Percentiles rank a stretch among this genome's conserved stretches.
phyloP scores from a whole-genome alignment of 495 filamentous ascomycete genomes.

The Trichoderma asperelloides region DNA sequence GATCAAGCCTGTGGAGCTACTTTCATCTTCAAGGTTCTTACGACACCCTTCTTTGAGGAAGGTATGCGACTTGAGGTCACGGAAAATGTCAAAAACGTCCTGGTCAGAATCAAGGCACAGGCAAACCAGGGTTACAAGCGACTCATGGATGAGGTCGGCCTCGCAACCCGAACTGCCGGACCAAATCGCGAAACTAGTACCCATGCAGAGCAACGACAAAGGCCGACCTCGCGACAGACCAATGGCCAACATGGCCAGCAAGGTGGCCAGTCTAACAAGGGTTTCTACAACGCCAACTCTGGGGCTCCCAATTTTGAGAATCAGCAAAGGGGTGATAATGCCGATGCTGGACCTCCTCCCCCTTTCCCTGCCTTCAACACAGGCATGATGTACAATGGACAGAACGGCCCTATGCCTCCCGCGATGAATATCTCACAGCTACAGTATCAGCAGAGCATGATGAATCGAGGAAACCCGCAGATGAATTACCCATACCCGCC shows the following conservation, averaged over 20 bases:
- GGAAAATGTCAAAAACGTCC: slow-evolving; percentile 82
- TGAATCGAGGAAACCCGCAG: slow-evolving; percentile 40
- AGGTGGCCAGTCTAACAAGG: slow-evolving; percentile 19
- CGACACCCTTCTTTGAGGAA: slow-evolving; percentile 96
- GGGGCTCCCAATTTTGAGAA: slow-evolving; percentile 31
- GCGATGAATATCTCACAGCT: slow-evolving; percentile 40
- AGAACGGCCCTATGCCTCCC: slow-evolving; percentile 38
- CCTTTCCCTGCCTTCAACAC: slow-evolving; percentile 44
- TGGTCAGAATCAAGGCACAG: slow-evolving; percentile 82
- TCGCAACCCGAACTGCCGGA: slow-evolving; percentile 49
- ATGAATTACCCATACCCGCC: slow-evolving; percentile 43
- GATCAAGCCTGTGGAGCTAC: slow-evolving; percentile 92
- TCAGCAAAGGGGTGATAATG: slow-evolving; percentile 47
- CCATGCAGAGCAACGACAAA: slow-evolving; percentile 20
- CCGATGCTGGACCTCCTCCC: slow-evolving; percentile 45
- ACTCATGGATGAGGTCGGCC: slow-evolving; percentile 92
- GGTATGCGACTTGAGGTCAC: slow-evolving; percentile 77
- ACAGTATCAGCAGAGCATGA: slow-evolving; percentile 52
- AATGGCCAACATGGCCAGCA: slow-evolving; percentile 28
- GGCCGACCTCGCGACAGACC: slow-evolving; percentile 47
- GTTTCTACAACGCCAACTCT: slow-evolving; percentile 32
- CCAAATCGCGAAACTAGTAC: slow-evolving; percentile 14
- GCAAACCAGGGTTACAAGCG: slow-evolving; percentile 96
- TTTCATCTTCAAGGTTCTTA: slow-evolving; percentile 95
- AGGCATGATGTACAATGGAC: slow-evolving; percentile 41